A percentile compares a stretch with the other conserved stretches of the same genome.
Evolutionary conservation across 495 filamentous ascomycete species (phyloP).

Genomic region (Cryomyces minteri): DNA sequence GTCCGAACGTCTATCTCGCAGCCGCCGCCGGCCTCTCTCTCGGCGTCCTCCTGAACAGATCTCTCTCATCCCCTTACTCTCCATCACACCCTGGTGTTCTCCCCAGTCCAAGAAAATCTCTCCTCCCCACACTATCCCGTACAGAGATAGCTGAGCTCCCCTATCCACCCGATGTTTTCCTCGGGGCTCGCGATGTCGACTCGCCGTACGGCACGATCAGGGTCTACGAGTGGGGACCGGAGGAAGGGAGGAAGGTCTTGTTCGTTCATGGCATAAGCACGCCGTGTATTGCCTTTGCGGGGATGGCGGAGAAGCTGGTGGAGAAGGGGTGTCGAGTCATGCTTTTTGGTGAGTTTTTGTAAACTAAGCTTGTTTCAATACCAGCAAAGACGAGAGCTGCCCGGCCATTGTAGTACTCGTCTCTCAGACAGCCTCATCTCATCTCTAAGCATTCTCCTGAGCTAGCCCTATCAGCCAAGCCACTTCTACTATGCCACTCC

Average conservation of each 20-base stretch:
- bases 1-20: too few species aligned
- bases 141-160: conserved; percentile 33
- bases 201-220: conserved; percentile 65
- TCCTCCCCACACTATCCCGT: conserved; percentile 25
- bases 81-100: conserved; percentile 9
- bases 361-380: too few species aligned
- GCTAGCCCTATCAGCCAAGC: conserved; percentile 6
- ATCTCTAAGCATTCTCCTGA: background rate
- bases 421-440: background rate
- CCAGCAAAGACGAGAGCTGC: too few species aligned
- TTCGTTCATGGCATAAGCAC: conserved; percentile 79
- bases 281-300: conserved; percentile 52
- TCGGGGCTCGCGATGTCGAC: conserved; percentile 52
- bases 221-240: conserved; percentile 85
- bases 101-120: conserved; percentile 28
- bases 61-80: too few species aligned
- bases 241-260: conserved; percentile 57
- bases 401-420: background rate
- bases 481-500: too few species aligned
- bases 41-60: too few species aligned
- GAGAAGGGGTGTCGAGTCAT: conserved; percentile 65
- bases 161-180: conserved; percentile 58
- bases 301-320: conserved; percentile 49
- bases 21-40: too few species aligned
- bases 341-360: conserved; percentile 29